Evolutionary conservation across 2,329 filamentous ascomycete genomes (phyloP), one percentile per base, ranked within the genome.

Genomic region (Colletotrichum sublineola): DNA sequence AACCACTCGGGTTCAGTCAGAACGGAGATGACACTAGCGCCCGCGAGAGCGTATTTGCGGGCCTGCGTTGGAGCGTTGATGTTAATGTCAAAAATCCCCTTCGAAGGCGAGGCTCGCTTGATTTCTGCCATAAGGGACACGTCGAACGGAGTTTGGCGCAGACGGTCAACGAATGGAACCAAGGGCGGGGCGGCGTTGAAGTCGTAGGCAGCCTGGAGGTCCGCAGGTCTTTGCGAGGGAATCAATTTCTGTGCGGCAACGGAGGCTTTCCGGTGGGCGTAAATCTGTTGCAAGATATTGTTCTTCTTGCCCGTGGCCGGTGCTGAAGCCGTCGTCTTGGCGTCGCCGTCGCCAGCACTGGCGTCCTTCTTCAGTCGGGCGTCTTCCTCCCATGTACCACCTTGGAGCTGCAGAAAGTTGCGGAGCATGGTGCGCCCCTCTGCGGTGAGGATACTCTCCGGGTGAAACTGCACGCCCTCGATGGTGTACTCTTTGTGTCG

Each of bases 1-100:
- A 99, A 99, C 96, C 96, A 99, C 79, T 98, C 93, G 0, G 97
- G 96, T 82, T 99, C 96, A 0, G 96, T 99, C 58, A 99, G 88
- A n/a, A 99, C 96, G 1, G 96, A 98, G 76, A 99, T 99, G 50
- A 97, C 94, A 80, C 96, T 98, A 60, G 96, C 96, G 18, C 96
- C 97, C 8, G 96, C 95, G 63, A 96, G 88, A 12, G 97, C 96
- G 81, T 99, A 99, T 76, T 93, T 94, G 75, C 92, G 91, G 53
- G 97, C 96, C 82, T 99, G 96, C 6, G 92, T 91, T 33, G 96
- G 95, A 12, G 96, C 96, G 77, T 93, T 96, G 31, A 95, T 93
- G 36, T 94, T 90, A 2, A 97, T 87, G 0, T 95, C 94, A 74
- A 99, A 98, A 50, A 97, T 90, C 31, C 96, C 97, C 83, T 99